These are phyloP conservation scores for Phytophthora pistaciae DNA, from an alignment of 352 stramenopile genomes.

Conservation along the genomic window DNA sequence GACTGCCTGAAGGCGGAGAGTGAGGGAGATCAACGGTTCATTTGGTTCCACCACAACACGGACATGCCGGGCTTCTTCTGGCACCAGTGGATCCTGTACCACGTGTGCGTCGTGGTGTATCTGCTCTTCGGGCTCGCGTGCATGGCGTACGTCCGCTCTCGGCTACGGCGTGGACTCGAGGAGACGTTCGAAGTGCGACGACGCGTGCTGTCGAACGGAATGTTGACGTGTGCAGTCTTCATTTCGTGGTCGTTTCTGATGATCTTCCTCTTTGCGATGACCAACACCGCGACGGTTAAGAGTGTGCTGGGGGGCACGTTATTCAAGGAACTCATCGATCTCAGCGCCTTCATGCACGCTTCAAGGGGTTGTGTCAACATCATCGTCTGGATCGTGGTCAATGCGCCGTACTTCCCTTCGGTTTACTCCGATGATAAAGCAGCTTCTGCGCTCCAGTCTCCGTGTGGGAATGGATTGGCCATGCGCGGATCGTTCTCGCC, in stretches of 20 bases:
- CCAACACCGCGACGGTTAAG: slow-evolving; percentile 58
- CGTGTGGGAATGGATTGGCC: slow-evolving; percentile 16
- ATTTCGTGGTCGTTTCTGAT: slow-evolving; percentile 86
- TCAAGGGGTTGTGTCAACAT: slow-evolving; percentile 85
- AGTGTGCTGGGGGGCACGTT: slow-evolving; percentile 33
- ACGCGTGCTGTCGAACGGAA: slow-evolving; percentile 77
- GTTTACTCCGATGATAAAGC: slow-evolving; percentile 33
- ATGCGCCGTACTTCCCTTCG: slow-evolving; percentile 62
- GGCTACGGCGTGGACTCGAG: slow-evolving; percentile 76
- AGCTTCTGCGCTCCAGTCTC: slow-evolving; percentile 18
- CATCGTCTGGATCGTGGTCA: slow-evolving; percentile 89
- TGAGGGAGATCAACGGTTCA: slow-evolving; percentile 61
- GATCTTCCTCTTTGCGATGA: slow-evolving; percentile 75
- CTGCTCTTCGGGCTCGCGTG: slow-evolving; percentile 78
- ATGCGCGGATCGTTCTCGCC: slow-evolving; percentile 28
- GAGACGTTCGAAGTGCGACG: slow-evolving; percentile 88
- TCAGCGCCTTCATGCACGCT: slow-evolving; percentile 83
- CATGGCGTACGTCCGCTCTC: slow-evolving; percentile 83
- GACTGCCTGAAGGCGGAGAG: slow-evolving; percentile 33
- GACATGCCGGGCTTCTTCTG: slow-evolving; percentile 82
- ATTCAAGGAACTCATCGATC: slow-evolving; percentile 73
- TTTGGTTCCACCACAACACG: slow-evolving; percentile 88
- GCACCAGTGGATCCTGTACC: slow-evolving; percentile 87
- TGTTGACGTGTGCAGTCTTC: slow-evolving; percentile 86
- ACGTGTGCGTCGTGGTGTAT: slow-evolving; percentile 82